Percentiles rank a stretch among this genome's conserved stretches.
Conservation (phyloP, 345 rosid species). For the Kandelia obovata region DNA sequence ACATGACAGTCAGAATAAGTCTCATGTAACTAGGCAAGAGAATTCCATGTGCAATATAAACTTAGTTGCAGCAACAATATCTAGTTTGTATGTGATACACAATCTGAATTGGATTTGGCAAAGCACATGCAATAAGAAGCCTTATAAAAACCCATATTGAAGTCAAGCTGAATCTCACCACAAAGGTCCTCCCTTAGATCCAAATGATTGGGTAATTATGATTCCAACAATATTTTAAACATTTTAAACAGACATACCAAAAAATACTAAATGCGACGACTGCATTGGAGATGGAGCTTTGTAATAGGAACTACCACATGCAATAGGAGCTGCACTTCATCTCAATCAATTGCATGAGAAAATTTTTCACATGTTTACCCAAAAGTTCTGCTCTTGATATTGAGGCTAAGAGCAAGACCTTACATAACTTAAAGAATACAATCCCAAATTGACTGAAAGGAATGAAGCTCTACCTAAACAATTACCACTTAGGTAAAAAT, state of each 20-base stretch:
- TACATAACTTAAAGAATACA: not conserved
- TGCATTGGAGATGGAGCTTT: not conserved
- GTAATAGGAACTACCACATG: not conserved
- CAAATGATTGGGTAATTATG: not conserved
- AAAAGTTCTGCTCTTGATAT: not conserved
- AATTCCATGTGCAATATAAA: slow-evolving; percentile 32
- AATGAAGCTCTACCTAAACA: not conserved
- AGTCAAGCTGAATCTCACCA: slow-evolving; percentile 1
- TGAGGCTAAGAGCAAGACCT: not conserved
- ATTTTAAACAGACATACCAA: not conserved
- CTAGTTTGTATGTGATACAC: slow-evolving; percentile 10
- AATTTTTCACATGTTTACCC: not conserved
- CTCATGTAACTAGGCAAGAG: slow-evolving; percentile 41
- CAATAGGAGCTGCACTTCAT: not conserved
- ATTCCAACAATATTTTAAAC: not conserved
- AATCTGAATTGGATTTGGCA: slow-evolving; percentile 4
- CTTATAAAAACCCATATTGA: slow-evolving; percentile 1
- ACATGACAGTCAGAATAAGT: slow-evolving; percentile 50
- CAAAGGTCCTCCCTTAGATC: not conserved
- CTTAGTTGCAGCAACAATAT: slow-evolving; percentile 19
- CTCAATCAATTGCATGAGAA: not conserved
- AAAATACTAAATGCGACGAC: not conserved
- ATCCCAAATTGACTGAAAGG: not conserved
- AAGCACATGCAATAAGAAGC: slow-evolving; percentile 9
- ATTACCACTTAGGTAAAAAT: not conserved